These are phyloP conservation scores for Scopulariopsis brevicaulis DNA, from an alignment of 2,329 filamentous ascomycete species.

Conservation along the genomic window DNA sequence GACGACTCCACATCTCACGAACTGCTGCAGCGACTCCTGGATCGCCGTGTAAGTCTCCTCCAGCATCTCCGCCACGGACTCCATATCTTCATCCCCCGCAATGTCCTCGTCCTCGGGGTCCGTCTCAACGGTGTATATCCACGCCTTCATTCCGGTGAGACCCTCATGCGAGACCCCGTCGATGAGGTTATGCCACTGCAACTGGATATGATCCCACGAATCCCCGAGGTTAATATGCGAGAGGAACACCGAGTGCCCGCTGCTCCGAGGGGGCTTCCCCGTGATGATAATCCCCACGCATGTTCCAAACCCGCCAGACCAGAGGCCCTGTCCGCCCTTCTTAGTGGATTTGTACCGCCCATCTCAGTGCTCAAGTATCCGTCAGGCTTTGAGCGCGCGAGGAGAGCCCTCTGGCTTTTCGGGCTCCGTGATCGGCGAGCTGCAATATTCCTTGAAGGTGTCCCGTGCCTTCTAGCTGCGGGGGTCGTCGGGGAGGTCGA, in stretches of 20 bases:
- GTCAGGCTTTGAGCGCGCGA: too few relatives aligned
- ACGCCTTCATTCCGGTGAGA: neutral
- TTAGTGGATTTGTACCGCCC: neutral
- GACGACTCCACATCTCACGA: neutral
- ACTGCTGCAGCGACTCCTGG: neutral
- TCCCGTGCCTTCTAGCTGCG: neutral
- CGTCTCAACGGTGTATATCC: neutral
- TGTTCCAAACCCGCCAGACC: neutral
- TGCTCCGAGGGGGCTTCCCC: neutral
- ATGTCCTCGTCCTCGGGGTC: neutral
- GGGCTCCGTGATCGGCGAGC: neutral
- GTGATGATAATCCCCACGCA: neutral
- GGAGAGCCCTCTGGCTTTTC: neutral
- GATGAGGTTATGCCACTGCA: neutral
- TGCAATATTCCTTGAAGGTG: neutral
- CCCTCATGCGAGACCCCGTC: neutral
- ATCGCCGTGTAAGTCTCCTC: neutral
- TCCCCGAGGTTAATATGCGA: neutral
- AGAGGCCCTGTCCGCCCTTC: neutral
- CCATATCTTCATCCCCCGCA: neutral
- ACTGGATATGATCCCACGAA: neutral
- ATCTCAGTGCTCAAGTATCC: neutral
- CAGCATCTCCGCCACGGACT: neutral
- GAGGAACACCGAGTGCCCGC: neutral
- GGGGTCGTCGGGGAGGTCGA: neutral